Percentiles rank a stretch among this genome's conserved stretches.
Evolutionary conservation across 2,329 filamentous ascomycete species (phyloP).

Genomic region (Aspergillus eucalypticola): DNA sequence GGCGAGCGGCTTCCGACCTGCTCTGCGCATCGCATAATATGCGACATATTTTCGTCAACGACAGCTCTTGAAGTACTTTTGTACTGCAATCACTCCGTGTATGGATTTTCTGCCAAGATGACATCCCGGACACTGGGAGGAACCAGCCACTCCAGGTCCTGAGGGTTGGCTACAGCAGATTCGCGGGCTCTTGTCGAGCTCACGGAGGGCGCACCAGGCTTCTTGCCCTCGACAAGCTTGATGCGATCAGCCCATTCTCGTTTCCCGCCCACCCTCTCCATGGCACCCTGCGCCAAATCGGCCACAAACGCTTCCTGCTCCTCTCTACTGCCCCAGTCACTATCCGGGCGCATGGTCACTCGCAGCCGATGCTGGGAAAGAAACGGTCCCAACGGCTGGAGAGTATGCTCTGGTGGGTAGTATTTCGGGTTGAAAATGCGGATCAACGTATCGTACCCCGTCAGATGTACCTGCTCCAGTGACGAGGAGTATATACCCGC

Average conservation of each 20-base stretch:
- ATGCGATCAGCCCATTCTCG: slow-evolving; percentile 47
- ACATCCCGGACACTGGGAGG: slow-evolving; percentile 36
- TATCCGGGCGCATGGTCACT: slow-evolving; percentile 46
- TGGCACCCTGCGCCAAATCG: slow-evolving; percentile 39
- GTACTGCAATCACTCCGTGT: slow-evolving; percentile 20
- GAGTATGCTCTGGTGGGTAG: slow-evolving; percentile 47
- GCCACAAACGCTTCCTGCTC: slow-evolving; percentile 43
- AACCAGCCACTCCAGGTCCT: slow-evolving; percentile 39
- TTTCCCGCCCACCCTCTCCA: slow-evolving; percentile 39
- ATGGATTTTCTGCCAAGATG: slow-evolving; percentile 34
- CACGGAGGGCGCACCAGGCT: slow-evolving; percentile 36
- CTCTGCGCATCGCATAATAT: not conserved
- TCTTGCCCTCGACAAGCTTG: slow-evolving; percentile 43
- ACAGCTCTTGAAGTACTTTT: not conserved
- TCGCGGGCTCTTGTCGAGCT: slow-evolving; percentile 48
- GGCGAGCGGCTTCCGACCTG: not conserved
- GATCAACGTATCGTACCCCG: slow-evolving; percentile 51
- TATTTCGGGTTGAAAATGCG: slow-evolving; percentile 53
- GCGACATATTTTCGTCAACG: too few relatives aligned
- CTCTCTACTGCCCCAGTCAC: slow-evolving; percentile 41
- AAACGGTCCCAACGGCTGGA: slow-evolving; percentile 45
- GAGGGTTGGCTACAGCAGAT: slow-evolving; percentile 32
- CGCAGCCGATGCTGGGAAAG: slow-evolving; percentile 46
- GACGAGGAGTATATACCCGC: slow-evolving; percentile 37
- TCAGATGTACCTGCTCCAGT: slow-evolving; percentile 50